Evolutionary conservation across 192 early-diverging fungal genomes (phyloP), one percentile per base, ranked within the genome.

Genomic region (Umbelopsis isabellina): DNA sequence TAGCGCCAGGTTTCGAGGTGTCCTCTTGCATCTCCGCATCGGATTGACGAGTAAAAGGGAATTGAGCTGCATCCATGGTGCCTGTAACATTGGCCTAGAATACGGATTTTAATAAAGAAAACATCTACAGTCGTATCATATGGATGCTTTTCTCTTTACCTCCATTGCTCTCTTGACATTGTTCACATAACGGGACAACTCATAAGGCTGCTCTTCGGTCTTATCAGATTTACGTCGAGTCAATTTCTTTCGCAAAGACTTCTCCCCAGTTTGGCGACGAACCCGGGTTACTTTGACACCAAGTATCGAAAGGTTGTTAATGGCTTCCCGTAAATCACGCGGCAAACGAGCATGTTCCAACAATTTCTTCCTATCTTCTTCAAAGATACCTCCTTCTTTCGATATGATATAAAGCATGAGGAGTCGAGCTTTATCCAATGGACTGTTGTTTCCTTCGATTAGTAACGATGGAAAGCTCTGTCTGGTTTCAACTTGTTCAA

Each of bases 351-450:
- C 90, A 64, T 87, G 87, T 21, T 85, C 86, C 46, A 94, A 71
- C 18, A 96, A 71, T 50, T 88, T 86, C 5, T 91, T 85, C 13
- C 90, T 79, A 70, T 96, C 93, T 33, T 87, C 87, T 49, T 92
- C 91, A 35, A 86, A 82, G 18, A 93, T 86, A 20, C 92, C 92
- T n/a, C 89, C 88, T 67, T 91, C 85, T 20, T 90, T 72, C 50
- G 71, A 89, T 50, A 94, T 92, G 23, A 92, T 90, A 66, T 95
- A 95, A 8, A 93, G 69, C 84, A 94, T 93, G 41, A 96, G 81
- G 23, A 94, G 66, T 2, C 94, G 85, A 3, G 91, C 75, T 75
- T 94, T 96, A 73, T 94, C 91, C 69, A 80, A 75, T 0, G 82
- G 65, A n/a, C 72, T 80, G 37, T 25, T 6, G 25, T 18, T 4